Evolutionary conservation across 2,329 filamentous ascomycete species (phyloP).

Genomic region (Alternaria ventricosa): DNA sequence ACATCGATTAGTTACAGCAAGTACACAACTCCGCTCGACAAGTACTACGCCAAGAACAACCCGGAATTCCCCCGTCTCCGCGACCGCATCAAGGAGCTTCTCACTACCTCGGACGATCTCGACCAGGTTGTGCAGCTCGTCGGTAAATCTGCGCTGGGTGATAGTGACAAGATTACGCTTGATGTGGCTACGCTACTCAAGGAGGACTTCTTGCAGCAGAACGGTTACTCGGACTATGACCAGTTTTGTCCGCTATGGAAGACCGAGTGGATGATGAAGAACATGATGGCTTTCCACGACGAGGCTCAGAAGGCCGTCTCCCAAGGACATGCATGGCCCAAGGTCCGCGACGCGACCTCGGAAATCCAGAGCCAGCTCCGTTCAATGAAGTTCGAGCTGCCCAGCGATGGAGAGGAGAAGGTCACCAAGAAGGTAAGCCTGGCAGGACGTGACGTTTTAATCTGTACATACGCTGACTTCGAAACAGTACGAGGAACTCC

Average conservation of each 20-base stretch:
- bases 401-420: conserved; percentile 79
- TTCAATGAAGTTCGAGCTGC: conserved; percentile 96
- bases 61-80: conserved; percentile 93
- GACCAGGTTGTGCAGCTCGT: conserved; percentile 99
- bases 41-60: conserved; percentile 91
- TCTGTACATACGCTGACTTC: conserved; percentile 47
- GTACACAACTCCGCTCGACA: conserved; percentile 87
- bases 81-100: conserved; percentile 90
- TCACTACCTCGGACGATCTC: conserved; percentile 94
- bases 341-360: conserved; percentile 87
- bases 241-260: conserved; percentile 99
- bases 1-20: conserved; percentile 95
- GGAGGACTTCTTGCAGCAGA: conserved; percentile 99
- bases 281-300: conserved; percentile 97
- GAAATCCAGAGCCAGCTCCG: conserved; percentile 86
- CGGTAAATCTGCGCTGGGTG: conserved; percentile 94
- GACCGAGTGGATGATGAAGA: conserved; percentile 99
- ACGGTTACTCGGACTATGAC: conserved; percentile 98
- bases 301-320: conserved; percentile 94
- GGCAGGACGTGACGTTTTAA: background rate
- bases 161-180: conserved; percentile 97
- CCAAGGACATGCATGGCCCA: conserved; percentile 89
- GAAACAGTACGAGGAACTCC: conserved; percentile 83
- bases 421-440: conserved; percentile 79
- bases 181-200: conserved; percentile 92